Evolutionary conservation across 495 filamentous ascomycete species (phyloP).

Genomic region (Trypethelium eluteriae): DNA sequence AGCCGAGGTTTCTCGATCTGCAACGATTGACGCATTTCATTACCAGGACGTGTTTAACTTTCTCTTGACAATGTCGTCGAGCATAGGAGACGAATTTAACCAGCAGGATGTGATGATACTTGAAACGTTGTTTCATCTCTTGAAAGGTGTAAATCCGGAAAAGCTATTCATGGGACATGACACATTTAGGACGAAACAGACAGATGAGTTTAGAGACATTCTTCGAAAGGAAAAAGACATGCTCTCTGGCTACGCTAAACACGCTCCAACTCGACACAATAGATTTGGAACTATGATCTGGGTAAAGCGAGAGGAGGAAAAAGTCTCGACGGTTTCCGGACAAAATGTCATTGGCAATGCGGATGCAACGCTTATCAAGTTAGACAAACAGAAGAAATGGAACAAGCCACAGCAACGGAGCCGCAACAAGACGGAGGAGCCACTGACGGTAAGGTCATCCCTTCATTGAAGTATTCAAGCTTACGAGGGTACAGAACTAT

Average conservation of each 20-base stretch:
- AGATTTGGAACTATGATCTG: constrained; percentile 96
- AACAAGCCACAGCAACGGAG: constrained; percentile 59
- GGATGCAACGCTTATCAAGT: constrained; percentile 67
- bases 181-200: constrained; percentile 55
- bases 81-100: constrained; percentile 86
- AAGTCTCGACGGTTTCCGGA: constrained; percentile 75
- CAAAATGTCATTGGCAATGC: constrained; percentile 71
- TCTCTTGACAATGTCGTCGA: constrained; percentile 76
- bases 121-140: constrained; percentile 82
- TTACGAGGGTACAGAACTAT: constrained; percentile 20
- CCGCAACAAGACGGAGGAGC: constrained; percentile 55
- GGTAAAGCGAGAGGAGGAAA: constrained; percentile 77
- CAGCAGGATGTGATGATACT: constrained; percentile 77
- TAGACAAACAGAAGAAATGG: constrained; percentile 88
- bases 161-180: constrained; percentile 79
- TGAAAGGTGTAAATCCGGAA: constrained; percentile 81
- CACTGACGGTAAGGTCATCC: not conserved
- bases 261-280: constrained; percentile 81
- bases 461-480: not conserved
- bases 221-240: constrained; percentile 74
- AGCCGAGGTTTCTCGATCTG: constrained; percentile 78
- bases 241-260: constrained; percentile 66
- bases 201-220: constrained; percentile 64
- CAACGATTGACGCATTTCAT: constrained; percentile 79
- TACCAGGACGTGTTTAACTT: constrained; percentile 83